Evolutionary conservation across 2,329 filamentous ascomycete genomes (phyloP), one percentile per base, ranked within the genome.

Genomic region (Exophiala aquamarina): DNA sequence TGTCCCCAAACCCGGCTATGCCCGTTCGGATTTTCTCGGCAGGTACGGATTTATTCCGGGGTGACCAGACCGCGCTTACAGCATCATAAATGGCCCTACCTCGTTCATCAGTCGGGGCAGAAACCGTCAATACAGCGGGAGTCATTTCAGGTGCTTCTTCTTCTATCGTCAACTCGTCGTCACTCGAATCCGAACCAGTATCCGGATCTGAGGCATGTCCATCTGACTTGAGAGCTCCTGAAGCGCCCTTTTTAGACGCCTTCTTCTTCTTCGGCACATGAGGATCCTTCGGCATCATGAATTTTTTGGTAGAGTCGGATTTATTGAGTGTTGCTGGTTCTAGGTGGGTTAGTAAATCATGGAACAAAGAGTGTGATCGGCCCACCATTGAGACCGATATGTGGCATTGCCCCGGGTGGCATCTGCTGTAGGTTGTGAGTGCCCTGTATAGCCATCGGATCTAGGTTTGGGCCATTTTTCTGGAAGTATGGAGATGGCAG

Each of bases 11-110:
- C 34, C 76, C 71, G 40, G 72, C 71, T 54, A 84, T 68, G 35
- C 75, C 76, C 52, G 66, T 68, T 54, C 78, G 75, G 47, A 84
- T 75, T 50, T 75, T 74, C 19, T 77, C 73, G 13, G 71, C 66
- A 44, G 69, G 66, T 15, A 75, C 67, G 23, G 68, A 63, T 50
- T 72, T 74, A 52, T 75, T 77, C 50, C 74, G 74, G 36, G 77
- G 74, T 39, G 71, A 75, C 81, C 81, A 84, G 9, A 82, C 73
- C 21, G 79, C 78, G 61, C 79, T 79, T 46, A 83, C 75, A 8
- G 78, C 72, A 59, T 83, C 79, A 63, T 83, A 84, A 14, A 59
- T 41, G 35, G 51, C 46, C 44, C 70, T 11, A 74, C 73, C 34
- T 72, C 78, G 56, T 69, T 55, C 75, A 50, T 76, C 67, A 4